phyloP scores from a whole-genome alignment of 1,139 yeast genomes.

The Scheffersomyces titani region DNA sequence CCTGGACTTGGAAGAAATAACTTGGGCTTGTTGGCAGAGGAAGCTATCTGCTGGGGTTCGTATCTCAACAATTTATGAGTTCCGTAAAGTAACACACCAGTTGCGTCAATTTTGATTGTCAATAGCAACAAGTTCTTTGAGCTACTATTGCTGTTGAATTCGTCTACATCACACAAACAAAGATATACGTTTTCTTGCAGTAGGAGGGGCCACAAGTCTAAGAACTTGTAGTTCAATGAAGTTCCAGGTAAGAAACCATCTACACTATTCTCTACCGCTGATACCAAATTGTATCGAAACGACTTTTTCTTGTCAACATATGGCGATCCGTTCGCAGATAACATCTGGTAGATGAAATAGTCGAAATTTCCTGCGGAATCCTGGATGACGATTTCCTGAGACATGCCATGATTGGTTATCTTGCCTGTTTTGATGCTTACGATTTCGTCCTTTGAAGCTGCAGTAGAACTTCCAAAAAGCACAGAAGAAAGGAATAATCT shows the following conservation, averaged over 20 bases:
- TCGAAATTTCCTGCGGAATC: constrained; percentile 48
- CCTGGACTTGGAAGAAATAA: constrained; percentile 63
- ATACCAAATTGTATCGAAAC: constrained; percentile 28
- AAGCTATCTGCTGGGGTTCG: constrained; percentile 38
- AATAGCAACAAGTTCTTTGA: constrained; percentile 42
- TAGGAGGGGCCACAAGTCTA: constrained; percentile 53
- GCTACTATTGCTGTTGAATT: constrained; percentile 17
- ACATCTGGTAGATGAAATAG: constrained; percentile 31
- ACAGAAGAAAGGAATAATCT: constrained; percentile 28
- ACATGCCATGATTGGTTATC: constrained; percentile 50
- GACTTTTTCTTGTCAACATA: constrained; percentile 28
- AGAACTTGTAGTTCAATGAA: constrained; percentile 35
- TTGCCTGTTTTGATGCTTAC: constrained; percentile 62
- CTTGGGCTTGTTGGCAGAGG: constrained; percentile 40
- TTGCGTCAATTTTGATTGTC: constrained; percentile 55
- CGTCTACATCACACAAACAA: constrained; percentile 42
- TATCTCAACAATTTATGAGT: constrained; percentile 49
- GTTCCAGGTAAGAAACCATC: constrained; percentile 45
- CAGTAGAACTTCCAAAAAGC: constrained; percentile 25
- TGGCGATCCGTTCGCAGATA: constrained; percentile 33
- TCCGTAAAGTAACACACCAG: constrained; percentile 59
- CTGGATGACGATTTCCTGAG: constrained; percentile 43
- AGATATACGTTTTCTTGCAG: constrained; percentile 44
- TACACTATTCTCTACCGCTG: constrained; percentile 33
- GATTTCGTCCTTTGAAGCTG: constrained; percentile 42